These are phyloP conservation scores for Epichloe aotearoae DNA, from an alignment of 2,329 filamentous ascomycete species.

Conservation along the genomic window DNA sequence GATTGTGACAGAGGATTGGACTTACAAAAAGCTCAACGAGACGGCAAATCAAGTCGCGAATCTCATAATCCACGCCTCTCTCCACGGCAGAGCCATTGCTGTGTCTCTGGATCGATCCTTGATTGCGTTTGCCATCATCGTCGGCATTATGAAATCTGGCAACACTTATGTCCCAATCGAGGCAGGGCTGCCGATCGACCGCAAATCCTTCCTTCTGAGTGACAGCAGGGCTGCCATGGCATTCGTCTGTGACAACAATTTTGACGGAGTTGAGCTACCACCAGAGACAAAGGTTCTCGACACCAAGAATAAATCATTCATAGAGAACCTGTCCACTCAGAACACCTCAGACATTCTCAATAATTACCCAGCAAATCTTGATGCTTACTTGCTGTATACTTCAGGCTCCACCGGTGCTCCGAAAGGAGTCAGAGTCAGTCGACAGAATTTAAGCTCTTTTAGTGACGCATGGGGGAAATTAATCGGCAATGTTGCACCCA, in stretches of 20 bases:
- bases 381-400: conserved; percentile 47
- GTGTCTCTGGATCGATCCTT: neutral
- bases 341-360: neutral
- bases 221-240: neutral
- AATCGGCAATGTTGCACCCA: neutral
- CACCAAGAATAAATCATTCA: neutral
- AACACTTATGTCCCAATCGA: neutral
- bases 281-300: neutral
- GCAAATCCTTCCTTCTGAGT: neutral
- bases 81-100: neutral
- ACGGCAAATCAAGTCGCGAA: neutral
- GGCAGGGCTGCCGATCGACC: neutral
- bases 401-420: conserved; percentile 54
- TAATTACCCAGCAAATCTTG: neutral
- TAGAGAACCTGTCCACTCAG: neutral
- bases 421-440: conserved; percentile 50
- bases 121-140: neutral
- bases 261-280: neutral
- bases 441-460: conserved; percentile 31
- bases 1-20: conserved; percentile 11
- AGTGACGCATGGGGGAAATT: neutral
- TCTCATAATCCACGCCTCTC: neutral
- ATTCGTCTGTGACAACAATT: neutral
- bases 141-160: neutral
- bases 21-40: neutral